Evolutionary conservation across 164 flowering plant species (phyloP).

Genomic region (Vitis cinerea): DNA sequence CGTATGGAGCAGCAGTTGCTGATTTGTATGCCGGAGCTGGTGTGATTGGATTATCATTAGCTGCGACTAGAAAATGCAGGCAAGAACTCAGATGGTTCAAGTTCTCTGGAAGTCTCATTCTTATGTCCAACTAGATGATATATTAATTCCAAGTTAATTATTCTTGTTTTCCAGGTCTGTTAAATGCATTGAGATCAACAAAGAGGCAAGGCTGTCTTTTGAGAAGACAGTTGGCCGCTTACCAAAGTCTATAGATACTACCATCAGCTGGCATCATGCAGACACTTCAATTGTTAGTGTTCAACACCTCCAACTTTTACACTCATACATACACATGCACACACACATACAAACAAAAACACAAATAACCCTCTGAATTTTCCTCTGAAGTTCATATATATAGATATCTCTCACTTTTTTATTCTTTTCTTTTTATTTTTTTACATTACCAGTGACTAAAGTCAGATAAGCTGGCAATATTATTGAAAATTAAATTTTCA

Average conservation of each 20-base stretch:
- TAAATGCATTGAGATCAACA: slow-evolving; percentile 86
- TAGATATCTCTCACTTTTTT: no score
- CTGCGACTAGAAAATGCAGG: slow-evolving; percentile 86
- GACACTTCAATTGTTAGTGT: slow-evolving; percentile 76
- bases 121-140: not conserved
- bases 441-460: no score
- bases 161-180: slow-evolving; percentile 57
- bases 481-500: no score
- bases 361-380: not conserved
- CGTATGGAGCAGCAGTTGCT: slow-evolving; percentile 77
- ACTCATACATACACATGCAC: not conserved
- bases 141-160: not conserved
- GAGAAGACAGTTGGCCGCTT: slow-evolving; percentile 82
- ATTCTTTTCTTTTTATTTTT: no score
- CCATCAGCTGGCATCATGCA: slow-evolving; percentile 93
- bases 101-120: not conserved
- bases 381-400: not conserved
- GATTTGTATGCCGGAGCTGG: slow-evolving; percentile 99
- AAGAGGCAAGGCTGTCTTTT: slow-evolving; percentile 85
- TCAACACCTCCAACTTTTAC: slow-evolving; percentile 1
- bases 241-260: slow-evolving; percentile 55
- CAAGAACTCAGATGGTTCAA: slow-evolving; percentile 25
- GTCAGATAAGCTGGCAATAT: no score
- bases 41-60: slow-evolving; percentile 88
- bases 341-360: no score